A percentile compares a stretch with the other conserved stretches of the same genome.
These are phyloP conservation scores for Septoria petroselini DNA, from an alignment of 2,329 filamentous ascomycete genomes.

Conservation along the genomic window DNA sequence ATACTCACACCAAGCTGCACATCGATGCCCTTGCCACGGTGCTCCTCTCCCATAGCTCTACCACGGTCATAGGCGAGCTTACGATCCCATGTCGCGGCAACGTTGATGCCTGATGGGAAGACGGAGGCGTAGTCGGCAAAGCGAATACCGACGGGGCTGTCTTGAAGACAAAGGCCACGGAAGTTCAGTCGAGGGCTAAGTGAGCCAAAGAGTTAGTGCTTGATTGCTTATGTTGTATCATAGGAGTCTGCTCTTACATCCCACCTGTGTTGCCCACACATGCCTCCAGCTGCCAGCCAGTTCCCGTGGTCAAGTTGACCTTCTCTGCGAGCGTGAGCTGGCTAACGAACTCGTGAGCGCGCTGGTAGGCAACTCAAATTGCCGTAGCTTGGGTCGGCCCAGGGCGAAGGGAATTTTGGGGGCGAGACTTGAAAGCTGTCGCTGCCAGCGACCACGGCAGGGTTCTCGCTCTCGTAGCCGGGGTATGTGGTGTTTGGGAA, in stretches of 20 bases:
- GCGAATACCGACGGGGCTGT: constrained; percentile 43
- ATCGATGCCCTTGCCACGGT: constrained; percentile 51
- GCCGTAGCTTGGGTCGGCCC: constrained; percentile 43
- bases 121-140: constrained; percentile 43
- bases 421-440: constrained; percentile 29
- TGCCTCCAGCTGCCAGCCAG: constrained; percentile 46
- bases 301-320: constrained; percentile 41
- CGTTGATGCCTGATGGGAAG: constrained; percentile 44
- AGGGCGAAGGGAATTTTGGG: constrained; percentile 33
- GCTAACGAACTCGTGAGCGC: constrained; percentile 34
- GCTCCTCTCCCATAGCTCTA: constrained; percentile 35
- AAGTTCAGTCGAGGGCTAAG: constrained; percentile 38
- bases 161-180: constrained; percentile 44
- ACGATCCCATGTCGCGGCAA: constrained; percentile 47
- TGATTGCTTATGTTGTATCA: too few relatives aligned
- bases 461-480: constrained; percentile 29
- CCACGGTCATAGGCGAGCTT: constrained; percentile 37
- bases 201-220: too few relatives aligned
- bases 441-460: constrained; percentile 28
- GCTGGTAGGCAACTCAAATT: constrained; percentile 40
- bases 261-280: constrained; percentile 41
- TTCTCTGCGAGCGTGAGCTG: constrained; percentile 38
- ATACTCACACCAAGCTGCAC: constrained; percentile 57
- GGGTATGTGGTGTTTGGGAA: constrained; percentile 33
- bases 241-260: constrained; percentile 14